Percentiles rank a stretch among this genome's conserved stretches.
Conservation (phyloP, 805 yeast genomes). For the Sugiyamaella mastotermitis region DNA sequence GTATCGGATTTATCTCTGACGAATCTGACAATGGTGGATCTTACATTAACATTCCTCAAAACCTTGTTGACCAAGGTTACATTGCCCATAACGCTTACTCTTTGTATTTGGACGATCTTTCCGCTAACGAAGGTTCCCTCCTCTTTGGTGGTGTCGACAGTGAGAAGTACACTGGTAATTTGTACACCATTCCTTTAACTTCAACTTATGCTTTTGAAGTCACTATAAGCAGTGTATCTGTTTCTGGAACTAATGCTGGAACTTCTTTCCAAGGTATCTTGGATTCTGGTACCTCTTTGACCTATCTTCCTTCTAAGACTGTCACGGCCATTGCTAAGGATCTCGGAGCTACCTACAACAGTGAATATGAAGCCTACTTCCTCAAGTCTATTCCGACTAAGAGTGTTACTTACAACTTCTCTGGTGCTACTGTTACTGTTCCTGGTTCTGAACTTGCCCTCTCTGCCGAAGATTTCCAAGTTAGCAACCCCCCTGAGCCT, state of each 20-base stretch:
- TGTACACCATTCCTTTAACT: slow-evolving; percentile 36
- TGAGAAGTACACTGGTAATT: slow-evolving; percentile 34
- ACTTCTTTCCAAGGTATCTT: slow-evolving; percentile 7
- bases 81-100: slow-evolving; percentile 55
- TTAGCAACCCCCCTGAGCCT: slow-evolving; percentile 1
- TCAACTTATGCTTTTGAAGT: background rate
- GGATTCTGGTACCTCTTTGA: slow-evolving; percentile 23
- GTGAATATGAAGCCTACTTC: slow-evolving; percentile 3
- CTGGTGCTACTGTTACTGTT: background rate
- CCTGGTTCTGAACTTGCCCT: slow-evolving; percentile 4
- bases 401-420: slow-evolving; percentile 14
- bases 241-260: slow-evolving; percentile 1
- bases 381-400: background rate
- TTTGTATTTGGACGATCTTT: slow-evolving; percentile 44
- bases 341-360: slow-evolving; percentile 37
- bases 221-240: slow-evolving; percentile 5
- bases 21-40: slow-evolving; percentile 19
- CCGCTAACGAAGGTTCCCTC: slow-evolving; percentile 23
- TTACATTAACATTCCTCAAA: slow-evolving; percentile 58
- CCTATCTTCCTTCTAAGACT: slow-evolving; percentile 22
- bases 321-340: slow-evolving; percentile 27
- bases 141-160: slow-evolving; percentile 49
- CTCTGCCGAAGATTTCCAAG: background rate
- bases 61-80: slow-evolving; percentile 48
- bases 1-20: slow-evolving; percentile 23